Base-by-base conservation (phyloP, 192 early-diverging fungal species). In the Coemansia sp. region DNA sequence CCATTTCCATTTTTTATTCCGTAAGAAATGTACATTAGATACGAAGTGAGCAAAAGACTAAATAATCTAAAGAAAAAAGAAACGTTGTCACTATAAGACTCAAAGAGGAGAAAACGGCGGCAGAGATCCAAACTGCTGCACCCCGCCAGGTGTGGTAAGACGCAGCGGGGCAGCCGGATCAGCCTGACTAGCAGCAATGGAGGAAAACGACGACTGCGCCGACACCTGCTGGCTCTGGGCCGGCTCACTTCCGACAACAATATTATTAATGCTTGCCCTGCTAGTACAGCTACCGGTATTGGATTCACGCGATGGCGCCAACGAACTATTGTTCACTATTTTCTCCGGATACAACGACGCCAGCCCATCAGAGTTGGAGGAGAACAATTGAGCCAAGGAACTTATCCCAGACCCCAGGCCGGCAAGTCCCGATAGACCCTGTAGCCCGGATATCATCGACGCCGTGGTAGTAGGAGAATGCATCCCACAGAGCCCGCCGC, bases 271-370 rank as follows among this genome's bases (percentile, higher is more conserved):
- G 4, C 20, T 18, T 0, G 30, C 30, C 17, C 30, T 31, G 30
- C 33, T 30, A 28, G 22, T 56, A 17, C 28, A 1, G 45, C 29
- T 38, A 57, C 33, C 31, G 20, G 14, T 5, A 17, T 31, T 56
- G 48, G 49, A 17, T 45, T 33, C 36, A 29, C 61, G 71, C 0
- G 42, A 56, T 11, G 75, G 75, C 5, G 77, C 77, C 48, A 80
- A 40, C 25, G 62, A 58, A 42, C 77, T 80, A 33, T 45, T 75
- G 54, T 45, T 64, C 4, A 80, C 63, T 5, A 80, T 64, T 7
- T 75, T 74, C 30, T 80, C 68, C 0, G 77, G 77, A 34, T 80
- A 80, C 52, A 80, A n/a, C 7, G 72, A 56, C 7, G 66, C 34
- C 12, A 34, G 16, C 17, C 61, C 66, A 34, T 72, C 77, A 33